Evolutionary conservation across 352 stramenopile genomes (phyloP), one percentile per base, ranked within the genome.

Genomic region (Phytophthora cactorum): DNA sequence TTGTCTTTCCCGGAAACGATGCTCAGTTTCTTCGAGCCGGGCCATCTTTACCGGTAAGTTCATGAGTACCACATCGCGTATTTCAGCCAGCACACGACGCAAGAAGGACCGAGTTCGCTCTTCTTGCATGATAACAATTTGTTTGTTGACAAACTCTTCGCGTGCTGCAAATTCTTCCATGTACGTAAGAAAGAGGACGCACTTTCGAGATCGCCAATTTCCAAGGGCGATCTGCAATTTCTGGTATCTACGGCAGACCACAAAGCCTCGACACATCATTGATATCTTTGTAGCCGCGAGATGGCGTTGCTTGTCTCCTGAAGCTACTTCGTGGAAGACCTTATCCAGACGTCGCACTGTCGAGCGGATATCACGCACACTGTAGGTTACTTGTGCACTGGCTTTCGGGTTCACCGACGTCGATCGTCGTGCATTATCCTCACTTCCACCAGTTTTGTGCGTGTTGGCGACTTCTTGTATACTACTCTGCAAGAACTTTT

Each of bases 281-380:
- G 80, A 63, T 45, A 94, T 84, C 60, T 81, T 81, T 10, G 86
- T 92, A 36, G 86, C 86, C 5, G 86, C 81, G 12, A 90, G 56
- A 32, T 92, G 82, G 3, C 84, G 82, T 54, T 91, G 85, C 68
- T 89, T 92, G 58, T 91, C 86, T 7, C 78, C 82, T 9, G 86
- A 85, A 4, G 84, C 85, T 4, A 91, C 82, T 55, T 92, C 86
- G 50, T 89, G 84, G 59, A 92, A 94, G 10, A 92, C 86, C 43
- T 85, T 85, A 45, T 94, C 86, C 7, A 92, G 74, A 2, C 86
- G 67, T 2, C 82, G 81, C 7, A 91, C 72, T 0, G 81, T 90
- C 17, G 86, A 87, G 32, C 84, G 82, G 4, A 94, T 63, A 28
- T 88, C 81, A 10, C 85, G 81, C 17, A 92, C 81, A 4, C 72